Evolutionary conservation across 2,329 filamentous ascomycete species (phyloP).

Genomic region (Diplodia scrobiculata): DNA sequence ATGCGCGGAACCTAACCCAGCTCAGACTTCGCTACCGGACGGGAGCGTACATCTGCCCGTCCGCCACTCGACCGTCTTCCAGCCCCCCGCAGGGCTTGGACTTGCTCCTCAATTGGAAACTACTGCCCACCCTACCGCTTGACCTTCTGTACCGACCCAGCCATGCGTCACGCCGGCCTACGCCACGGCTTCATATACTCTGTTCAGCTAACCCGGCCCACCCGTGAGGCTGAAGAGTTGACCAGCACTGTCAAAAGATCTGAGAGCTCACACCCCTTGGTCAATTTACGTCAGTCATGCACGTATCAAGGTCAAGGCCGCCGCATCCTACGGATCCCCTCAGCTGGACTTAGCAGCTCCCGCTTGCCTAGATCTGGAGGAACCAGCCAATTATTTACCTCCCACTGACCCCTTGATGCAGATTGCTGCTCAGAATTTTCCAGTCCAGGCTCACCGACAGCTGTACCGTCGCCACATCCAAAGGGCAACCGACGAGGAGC

Average conservation of each 20-base stretch:
- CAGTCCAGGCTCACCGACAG: neutral
- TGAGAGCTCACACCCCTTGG: neutral
- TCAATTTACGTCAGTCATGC: too few relatives aligned
- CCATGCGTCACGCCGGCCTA: neutral
- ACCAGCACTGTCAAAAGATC: neutral
- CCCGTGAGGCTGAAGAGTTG: neutral
- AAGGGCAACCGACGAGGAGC: neutral
- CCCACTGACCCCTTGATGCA: neutral
- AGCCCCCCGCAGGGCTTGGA: neutral
- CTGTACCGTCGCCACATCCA: neutral
- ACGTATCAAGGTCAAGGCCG: neutral
- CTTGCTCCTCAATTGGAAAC: neutral
- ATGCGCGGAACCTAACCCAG: neutral
- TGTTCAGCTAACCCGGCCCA: neutral
- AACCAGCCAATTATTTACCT: neutral
- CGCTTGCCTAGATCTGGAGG: too few relatives aligned
- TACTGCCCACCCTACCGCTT: neutral
- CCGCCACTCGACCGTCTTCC: neutral
- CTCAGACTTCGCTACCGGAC: neutral
- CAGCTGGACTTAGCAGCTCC: neutral
- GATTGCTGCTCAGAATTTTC: neutral
- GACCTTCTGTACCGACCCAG: too few relatives aligned
- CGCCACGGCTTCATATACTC: neutral
- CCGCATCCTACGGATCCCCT: conserved; percentile 13
- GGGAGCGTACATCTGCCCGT: conserved; percentile 4